Conservation (phyloP, 2,329 filamentous ascomycete genomes). For the Epicoccum nigrum region DNA sequence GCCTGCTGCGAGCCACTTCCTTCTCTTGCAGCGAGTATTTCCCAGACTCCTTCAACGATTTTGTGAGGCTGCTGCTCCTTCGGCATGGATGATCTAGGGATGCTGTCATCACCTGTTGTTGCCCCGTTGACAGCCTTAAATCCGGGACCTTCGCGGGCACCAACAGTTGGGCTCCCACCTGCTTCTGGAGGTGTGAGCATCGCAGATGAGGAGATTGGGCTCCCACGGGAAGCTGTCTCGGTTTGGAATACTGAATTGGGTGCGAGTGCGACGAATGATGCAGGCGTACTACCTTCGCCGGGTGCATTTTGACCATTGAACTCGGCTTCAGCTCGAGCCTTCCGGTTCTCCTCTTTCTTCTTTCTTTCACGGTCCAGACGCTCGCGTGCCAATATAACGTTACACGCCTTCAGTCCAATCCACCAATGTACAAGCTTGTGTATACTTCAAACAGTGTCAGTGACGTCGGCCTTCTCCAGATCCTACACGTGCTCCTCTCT, state of each 20-base stretch:
- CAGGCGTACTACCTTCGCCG: slow-evolving; percentile 28
- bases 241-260: slow-evolving; percentile 35
- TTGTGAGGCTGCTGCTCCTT: slow-evolving; percentile 22
- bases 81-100: slow-evolving; percentile 15
- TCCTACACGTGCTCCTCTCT: background rate
- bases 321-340: slow-evolving; percentile 37
- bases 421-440: slow-evolving; percentile 46
- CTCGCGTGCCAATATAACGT: slow-evolving; percentile 45
- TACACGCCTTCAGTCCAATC: slow-evolving; percentile 46
- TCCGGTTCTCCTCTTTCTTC: slow-evolving; percentile 43
- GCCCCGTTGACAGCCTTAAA: slow-evolving; percentile 21
- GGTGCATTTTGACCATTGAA: slow-evolving; percentile 24
- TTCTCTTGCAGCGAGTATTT: slow-evolving; percentile 23
- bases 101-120: slow-evolving; percentile 3
- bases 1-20: slow-evolving; percentile 23
- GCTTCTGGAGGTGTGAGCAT: slow-evolving; percentile 41
- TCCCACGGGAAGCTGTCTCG: slow-evolving; percentile 35
- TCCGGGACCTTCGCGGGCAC: slow-evolving; percentile 23
- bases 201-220: slow-evolving; percentile 34
- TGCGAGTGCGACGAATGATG: slow-evolving; percentile 38
- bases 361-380: slow-evolving; percentile 43
- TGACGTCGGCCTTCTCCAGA: background rate
- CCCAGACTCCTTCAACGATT: slow-evolving; percentile 35
- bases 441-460: slow-evolving; percentile 33
- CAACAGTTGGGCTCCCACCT: slow-evolving; percentile 35